Evolutionary conservation across 2,329 filamentous ascomycete species (phyloP).

Genomic region (Colletotrichum brevisporum): DNA sequence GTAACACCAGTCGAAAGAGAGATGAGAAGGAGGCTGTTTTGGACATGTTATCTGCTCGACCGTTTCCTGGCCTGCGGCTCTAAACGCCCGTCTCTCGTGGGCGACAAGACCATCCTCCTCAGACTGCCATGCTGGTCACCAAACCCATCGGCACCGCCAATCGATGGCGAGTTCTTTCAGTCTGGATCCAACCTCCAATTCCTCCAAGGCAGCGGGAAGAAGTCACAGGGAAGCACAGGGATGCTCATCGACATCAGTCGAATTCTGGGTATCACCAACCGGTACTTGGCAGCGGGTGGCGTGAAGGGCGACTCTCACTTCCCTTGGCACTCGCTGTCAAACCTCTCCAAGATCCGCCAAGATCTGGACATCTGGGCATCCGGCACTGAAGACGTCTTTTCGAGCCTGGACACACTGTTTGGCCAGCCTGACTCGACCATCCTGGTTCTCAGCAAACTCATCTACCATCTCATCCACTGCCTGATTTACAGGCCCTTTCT

Average conservation of each 20-base stretch:
- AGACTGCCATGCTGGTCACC: slow-evolving; percentile 82
- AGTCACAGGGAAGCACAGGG: slow-evolving; percentile 80
- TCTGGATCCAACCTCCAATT: slow-evolving; percentile 83
- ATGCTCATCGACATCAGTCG: slow-evolving; percentile 89
- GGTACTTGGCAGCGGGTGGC: slow-evolving; percentile 86
- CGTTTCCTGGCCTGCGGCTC: slow-evolving; percentile 87
- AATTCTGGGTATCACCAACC: slow-evolving; percentile 86
- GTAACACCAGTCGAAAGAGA: slow-evolving; percentile 80
- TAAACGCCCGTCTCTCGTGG: slow-evolving; percentile 83
- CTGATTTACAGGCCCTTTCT: slow-evolving; percentile 90
- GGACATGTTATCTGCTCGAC: slow-evolving; percentile 90
- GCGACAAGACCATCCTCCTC: slow-evolving; percentile 82
- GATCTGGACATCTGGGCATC: slow-evolving; percentile 89
- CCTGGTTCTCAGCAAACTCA: slow-evolving; percentile 85
- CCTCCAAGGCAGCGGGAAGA: slow-evolving; percentile 76
- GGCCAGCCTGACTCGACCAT: slow-evolving; percentile 84
- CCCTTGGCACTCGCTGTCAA: slow-evolving; percentile 90
- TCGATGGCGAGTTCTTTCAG: slow-evolving; percentile 87
- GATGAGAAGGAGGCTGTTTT: slow-evolving; percentile 84
- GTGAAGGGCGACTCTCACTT: slow-evolving; percentile 93
- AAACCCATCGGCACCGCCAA: slow-evolving; percentile 69
- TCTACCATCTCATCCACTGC: slow-evolving; percentile 90
- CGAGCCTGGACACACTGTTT: slow-evolving; percentile 81
- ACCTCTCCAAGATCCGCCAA: slow-evolving; percentile 86
- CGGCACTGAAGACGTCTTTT: slow-evolving; percentile 84